Conservation (phyloP, 169 alveolate species). For the Plasmodium vivax region DNA sequence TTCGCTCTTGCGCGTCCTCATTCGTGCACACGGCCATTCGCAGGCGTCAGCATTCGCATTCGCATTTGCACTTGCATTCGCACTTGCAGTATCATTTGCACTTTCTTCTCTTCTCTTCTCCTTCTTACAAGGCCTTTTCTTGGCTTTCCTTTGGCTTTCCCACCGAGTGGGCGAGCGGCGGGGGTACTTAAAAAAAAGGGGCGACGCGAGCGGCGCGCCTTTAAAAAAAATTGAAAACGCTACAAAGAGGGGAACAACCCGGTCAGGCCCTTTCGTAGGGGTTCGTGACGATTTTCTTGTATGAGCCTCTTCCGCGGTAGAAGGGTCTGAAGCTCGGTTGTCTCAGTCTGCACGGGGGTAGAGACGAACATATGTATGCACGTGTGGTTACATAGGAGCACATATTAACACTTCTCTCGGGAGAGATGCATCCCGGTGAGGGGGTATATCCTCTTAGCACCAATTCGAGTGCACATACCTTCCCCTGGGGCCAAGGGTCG, state of each 20-base stretch:
- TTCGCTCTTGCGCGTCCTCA: background rate
- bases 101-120: background rate
- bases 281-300: constrained; percentile 44
- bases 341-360: constrained; percentile 11
- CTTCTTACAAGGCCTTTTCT: background rate
- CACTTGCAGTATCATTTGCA: too few relatives aligned
- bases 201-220: background rate
- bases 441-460: background rate
- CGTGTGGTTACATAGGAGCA: background rate
- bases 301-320: constrained; percentile 72
- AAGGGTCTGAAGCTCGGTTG: constrained; percentile 75
- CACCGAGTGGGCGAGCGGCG: background rate
- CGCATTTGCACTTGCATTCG: too few relatives aligned
- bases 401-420: background rate
- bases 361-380: background rate
- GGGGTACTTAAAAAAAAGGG: background rate
- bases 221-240: constrained; percentile 2
- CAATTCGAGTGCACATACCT: constrained; percentile 8
- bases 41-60: background rate
- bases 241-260: background rate
- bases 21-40: background rate
- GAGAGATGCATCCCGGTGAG: background rate
- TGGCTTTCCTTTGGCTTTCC: background rate
- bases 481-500: constrained; percentile 26
- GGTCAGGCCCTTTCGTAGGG: constrained; percentile 67